Base-by-base conservation (phyloP, 2,329 filamentous ascomycete genomes). In the Pochonia chlamydosporia region DNA sequence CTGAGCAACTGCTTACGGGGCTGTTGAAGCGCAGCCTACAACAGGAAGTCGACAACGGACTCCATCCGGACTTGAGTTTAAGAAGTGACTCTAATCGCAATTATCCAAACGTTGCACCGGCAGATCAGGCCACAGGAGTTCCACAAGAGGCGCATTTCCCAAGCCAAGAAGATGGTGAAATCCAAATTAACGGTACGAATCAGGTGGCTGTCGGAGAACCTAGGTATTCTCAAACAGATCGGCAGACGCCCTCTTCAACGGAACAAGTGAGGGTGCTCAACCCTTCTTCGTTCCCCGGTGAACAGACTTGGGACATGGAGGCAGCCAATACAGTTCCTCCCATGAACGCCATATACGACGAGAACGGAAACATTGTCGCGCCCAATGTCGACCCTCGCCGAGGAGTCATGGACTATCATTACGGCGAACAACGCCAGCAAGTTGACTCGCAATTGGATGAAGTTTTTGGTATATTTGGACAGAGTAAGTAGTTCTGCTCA, bases 401-500 rank as follows among this genome's bases (percentile, higher is more conserved):
- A 8, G 35, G 35, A 39, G 35, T 16, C 21, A 41, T 39, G 26
- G 37, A 28, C 18, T 31, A 46, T 37, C 40, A 41, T 23, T 46
- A 41, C 20, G 30, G 26, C 21, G 44, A 46, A 30, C 36, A 46
- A 8, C 28, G 44, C 13, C 5, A 46, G 9, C 44, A 46, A 25
- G 44, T 41, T 11, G 44, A 46, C 37, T 46, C 37, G 5, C 44
- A 46, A 5, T 10, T 46, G n/a, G 44, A 41, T 24, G 44, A 46
- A 41, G 44, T 30, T 8, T 40, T 46, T 41, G 44, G 44, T 21
- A 41, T 39, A 2, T 46, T 46, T 41, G 44, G 44, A 33, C 44
- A 46, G 25, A 46, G 44, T 46, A 46, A 35, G 44, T 41, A 14
- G 25, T n/a, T n/a, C n/a, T n/a, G n/a, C n/a, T n/a, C n/a, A n/a